Evolutionary conservation across 2,329 filamentous ascomycete genomes (phyloP).

Genomic region (Aspergillus fructus): DNA sequence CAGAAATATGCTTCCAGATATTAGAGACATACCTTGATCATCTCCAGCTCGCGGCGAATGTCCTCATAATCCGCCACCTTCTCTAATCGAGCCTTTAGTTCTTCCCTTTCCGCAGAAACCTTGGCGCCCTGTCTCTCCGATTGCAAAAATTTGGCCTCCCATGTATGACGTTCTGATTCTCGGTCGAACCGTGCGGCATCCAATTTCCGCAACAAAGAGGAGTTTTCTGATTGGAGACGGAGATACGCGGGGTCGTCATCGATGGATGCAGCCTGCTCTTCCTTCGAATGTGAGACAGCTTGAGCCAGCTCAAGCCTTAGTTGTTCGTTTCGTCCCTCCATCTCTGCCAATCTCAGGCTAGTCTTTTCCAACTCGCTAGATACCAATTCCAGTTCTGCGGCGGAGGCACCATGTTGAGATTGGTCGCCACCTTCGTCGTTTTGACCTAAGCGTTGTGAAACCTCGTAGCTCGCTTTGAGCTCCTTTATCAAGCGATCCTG

Average conservation of each 20-base stretch:
- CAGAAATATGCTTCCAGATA: not conserved
- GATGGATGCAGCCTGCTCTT: slow-evolving; percentile 59
- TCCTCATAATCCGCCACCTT: slow-evolving; percentile 96
- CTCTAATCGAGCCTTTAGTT: slow-evolving; percentile 74
- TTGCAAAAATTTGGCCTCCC: slow-evolving; percentile 73
- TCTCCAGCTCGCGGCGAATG: slow-evolving; percentile 91
- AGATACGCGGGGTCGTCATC: slow-evolving; percentile 91
- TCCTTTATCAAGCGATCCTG: slow-evolving; percentile 91
- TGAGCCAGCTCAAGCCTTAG: slow-evolving; percentile 87
- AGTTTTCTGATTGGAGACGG: slow-evolving; percentile 88
- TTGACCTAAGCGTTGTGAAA: slow-evolving; percentile 82
- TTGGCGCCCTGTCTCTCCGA: slow-evolving; percentile 75
- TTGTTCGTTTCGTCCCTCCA: slow-evolving; percentile 93
- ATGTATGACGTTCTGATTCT: slow-evolving; percentile 73
- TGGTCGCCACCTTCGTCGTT: slow-evolving; percentile 65
- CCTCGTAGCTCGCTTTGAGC: slow-evolving; percentile 95
- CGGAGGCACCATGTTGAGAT: slow-evolving; percentile 67
- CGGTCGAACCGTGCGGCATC: slow-evolving; percentile 81
- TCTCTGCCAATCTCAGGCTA: slow-evolving; percentile 79
- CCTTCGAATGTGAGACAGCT: slow-evolving; percentile 69
- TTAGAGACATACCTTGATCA: slow-evolving; percentile 65
- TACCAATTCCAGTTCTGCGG: slow-evolving; percentile 90
- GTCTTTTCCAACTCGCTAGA: slow-evolving; percentile 88
- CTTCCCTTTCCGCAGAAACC: slow-evolving; percentile 77
- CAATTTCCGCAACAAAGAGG: slow-evolving; percentile 82